These are phyloP conservation scores for Trichodelitschia bisporula DNA, from an alignment of 495 filamentous ascomycete species.

Conservation along the genomic window DNA sequence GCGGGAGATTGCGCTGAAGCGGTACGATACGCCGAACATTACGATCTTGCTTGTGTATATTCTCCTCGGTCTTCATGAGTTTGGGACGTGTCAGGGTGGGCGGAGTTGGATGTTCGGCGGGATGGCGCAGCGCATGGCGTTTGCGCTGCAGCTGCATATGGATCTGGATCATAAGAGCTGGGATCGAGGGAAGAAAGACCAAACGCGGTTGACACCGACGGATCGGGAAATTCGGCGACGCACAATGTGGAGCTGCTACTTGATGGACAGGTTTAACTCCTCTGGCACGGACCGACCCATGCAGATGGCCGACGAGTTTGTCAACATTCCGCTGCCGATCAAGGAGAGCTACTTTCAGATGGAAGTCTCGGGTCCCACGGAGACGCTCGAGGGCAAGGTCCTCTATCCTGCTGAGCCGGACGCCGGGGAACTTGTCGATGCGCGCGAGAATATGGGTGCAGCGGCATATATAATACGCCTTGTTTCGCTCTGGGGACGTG, in stretches of 20 bases:
- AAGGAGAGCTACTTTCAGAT: slow-evolving; percentile 76
- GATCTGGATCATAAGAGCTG: slow-evolving; percentile 76
- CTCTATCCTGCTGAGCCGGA: slow-evolving; percentile 37
- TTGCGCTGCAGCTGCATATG: slow-evolving; percentile 79
- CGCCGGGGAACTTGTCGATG: slow-evolving; percentile 35
- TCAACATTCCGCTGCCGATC: slow-evolving; percentile 77
- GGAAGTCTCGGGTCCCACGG: slow-evolving; percentile 73
- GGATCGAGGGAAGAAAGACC: slow-evolving; percentile 25
- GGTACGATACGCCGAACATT: slow-evolving; percentile 89
- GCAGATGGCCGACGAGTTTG: slow-evolving; percentile 69
- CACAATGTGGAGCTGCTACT: slow-evolving; percentile 93
- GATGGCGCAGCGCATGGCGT: slow-evolving; percentile 90
- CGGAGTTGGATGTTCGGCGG: slow-evolving; percentile 88
- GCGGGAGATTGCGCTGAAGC: slow-evolving; percentile 54
- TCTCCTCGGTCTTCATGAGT: slow-evolving; percentile 77
- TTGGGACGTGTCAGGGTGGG: slow-evolving; percentile 90
- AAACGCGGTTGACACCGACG: slow-evolving; percentile 56
- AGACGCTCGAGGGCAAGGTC: slow-evolving; percentile 54
- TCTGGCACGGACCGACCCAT: slow-evolving; percentile 84
- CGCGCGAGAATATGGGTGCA: slow-evolving; percentile 77
- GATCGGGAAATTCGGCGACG: slow-evolving; percentile 80
- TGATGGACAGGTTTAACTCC: slow-evolving; percentile 95
- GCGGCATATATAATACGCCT: slow-evolving; percentile 75
- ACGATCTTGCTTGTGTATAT: slow-evolving; percentile 77
- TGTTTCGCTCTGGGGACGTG: slow-evolving; percentile 69